Conservation (phyloP, 225 moss, liverwort and hornwort genomes). For the Antitrichia curtipendula region DNA sequence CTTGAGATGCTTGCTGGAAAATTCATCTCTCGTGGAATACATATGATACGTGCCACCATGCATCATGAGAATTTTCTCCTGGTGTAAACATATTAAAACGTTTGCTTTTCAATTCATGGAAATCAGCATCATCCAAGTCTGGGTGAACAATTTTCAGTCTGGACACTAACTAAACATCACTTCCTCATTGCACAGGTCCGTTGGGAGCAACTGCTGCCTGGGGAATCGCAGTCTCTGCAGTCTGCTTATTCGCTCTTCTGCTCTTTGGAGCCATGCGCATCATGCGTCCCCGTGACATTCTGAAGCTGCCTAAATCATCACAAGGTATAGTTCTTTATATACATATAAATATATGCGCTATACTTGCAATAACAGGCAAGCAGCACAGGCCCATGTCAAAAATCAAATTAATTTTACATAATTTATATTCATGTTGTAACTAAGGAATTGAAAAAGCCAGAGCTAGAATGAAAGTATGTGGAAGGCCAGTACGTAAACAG, state of each 20-base stretch:
- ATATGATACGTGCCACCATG: not conserved
- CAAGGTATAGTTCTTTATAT: constrained; percentile 15
- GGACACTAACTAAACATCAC: not conserved
- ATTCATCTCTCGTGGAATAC: not conserved
- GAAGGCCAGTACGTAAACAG: not conserved
- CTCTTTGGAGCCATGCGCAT: constrained; percentile 56
- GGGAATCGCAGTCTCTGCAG: constrained; percentile 76
- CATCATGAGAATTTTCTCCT: not conserved
- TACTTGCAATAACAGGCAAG: not conserved
- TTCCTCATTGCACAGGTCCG: constrained; percentile 10
- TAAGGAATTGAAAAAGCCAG: not conserved
- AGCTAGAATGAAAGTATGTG: not conserved
- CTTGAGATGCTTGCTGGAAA: not conserved
- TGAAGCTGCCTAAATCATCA: constrained; percentile 40
- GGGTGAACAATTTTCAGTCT: not conserved
- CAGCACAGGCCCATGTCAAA: not conserved
- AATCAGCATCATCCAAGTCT: not conserved
- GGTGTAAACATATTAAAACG: not conserved
- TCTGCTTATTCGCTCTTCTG: constrained; percentile 55
- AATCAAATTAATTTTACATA: not conserved
- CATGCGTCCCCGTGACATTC: constrained; percentile 35
- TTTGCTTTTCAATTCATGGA: not conserved
- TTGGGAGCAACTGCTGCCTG: constrained; percentile 68
- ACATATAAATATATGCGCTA: no score
- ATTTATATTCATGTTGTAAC: not conserved